phyloP scores from a whole-genome alignment of 208 protist genomes.

The Crithidia mellificae region DNA sequence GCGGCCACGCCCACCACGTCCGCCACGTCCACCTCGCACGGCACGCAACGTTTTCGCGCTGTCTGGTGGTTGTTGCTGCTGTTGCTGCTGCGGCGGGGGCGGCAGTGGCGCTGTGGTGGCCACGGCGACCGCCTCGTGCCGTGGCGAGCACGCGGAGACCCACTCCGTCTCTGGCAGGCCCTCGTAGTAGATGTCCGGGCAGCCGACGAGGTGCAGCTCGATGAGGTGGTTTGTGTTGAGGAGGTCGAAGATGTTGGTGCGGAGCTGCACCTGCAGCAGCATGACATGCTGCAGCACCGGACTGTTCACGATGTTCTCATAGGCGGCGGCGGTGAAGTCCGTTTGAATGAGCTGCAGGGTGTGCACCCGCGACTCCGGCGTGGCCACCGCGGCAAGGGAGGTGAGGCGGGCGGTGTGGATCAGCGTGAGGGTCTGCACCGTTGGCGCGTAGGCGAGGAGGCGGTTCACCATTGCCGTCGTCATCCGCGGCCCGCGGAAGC shows the following conservation, averaged over 20 bases:
- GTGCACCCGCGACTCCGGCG: constrained; percentile 4
- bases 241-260: constrained; percentile 41
- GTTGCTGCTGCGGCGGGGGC: no score
- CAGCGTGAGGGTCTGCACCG: constrained; percentile 31
- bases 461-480: constrained; percentile 23
- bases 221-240: constrained; percentile 38
- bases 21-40: neutral
- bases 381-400: constrained; percentile 12
- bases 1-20: constrained; percentile 3
- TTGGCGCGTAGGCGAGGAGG: constrained; percentile 16
- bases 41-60: constrained; percentile 1
- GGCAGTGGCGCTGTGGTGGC: neutral
- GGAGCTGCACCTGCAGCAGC: constrained; percentile 38
- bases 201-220: constrained; percentile 41
- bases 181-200: constrained; percentile 35
- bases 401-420: constrained; percentile 31
- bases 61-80: neutral
- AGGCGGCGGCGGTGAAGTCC: constrained; percentile 31
- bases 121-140: neutral
- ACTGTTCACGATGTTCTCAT: constrained; percentile 28
- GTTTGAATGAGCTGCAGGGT: constrained; percentile 39
- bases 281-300: constrained; percentile 30
- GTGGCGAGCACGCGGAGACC: constrained; percentile 21
- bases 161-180: constrained; percentile 16
- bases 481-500: constrained; percentile 27